Percentiles rank a stretch among this genome's conserved stretches.
phyloP scores from a whole-genome alignment of 2,329 filamentous ascomycete species.

The Paraphoma sp. region DNA sequence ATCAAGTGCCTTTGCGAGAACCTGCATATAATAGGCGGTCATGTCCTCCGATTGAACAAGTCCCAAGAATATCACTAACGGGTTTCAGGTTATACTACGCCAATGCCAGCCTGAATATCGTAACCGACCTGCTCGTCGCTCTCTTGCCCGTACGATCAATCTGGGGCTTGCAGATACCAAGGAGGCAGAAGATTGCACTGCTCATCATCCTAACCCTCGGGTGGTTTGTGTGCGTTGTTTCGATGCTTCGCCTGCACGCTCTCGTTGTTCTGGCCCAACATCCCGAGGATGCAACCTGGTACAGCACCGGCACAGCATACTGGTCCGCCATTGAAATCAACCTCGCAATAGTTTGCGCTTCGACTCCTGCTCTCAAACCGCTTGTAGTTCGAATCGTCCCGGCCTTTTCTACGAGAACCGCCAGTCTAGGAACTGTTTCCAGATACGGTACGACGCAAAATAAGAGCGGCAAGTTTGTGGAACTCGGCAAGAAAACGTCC shows the following conservation, averaged over 20 bases:
- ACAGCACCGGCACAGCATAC: constrained; percentile 22
- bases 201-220: constrained; percentile 26
- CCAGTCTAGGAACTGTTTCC: not conserved
- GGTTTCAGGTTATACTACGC: constrained; percentile 16
- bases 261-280: constrained; percentile 18
- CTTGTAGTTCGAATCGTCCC: constrained; percentile 13
- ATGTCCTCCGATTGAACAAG: not conserved
- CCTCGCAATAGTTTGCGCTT: constrained; percentile 28
- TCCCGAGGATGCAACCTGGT: constrained; percentile 25
- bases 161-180: constrained; percentile 22
- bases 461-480: not conserved
- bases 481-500: not conserved
- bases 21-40: not conserved
- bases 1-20: not conserved
- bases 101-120: constrained; percentile 23
- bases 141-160: constrained; percentile 22
- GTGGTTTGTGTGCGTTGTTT: constrained; percentile 26
- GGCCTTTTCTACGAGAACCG: not conserved
- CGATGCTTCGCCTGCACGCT: constrained; percentile 25
- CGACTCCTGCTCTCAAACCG: constrained; percentile 18
- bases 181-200: constrained; percentile 22
- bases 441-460: not conserved
- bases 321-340: constrained; percentile 33
- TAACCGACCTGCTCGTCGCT: constrained; percentile 26
- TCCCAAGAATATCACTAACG: not conserved